Conservation (phyloP, 2,329 filamentous ascomycete genomes). For the Penicillium brasilianum region DNA sequence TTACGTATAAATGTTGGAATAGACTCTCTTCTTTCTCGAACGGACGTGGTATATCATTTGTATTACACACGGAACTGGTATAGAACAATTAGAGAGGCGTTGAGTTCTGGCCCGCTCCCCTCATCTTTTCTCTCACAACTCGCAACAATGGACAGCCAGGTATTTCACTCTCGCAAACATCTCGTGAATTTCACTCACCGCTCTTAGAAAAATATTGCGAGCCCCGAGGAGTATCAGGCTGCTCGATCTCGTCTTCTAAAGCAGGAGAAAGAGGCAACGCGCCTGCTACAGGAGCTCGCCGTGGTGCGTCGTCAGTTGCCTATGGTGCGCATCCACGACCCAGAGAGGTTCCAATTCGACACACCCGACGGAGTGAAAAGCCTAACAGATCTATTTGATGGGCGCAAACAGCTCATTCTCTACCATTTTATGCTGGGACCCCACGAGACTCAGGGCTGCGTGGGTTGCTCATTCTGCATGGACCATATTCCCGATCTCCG, state of each 20-base stretch:
- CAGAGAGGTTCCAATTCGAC: conserved; percentile 44
- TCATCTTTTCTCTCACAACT: not conserved
- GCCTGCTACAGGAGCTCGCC: conserved; percentile 30
- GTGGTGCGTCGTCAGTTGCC: conserved; percentile 45
- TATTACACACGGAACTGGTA: not conserved
- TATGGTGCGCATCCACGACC: conserved; percentile 47
- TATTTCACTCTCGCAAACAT: not conserved
- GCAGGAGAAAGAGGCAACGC: conserved; percentile 23
- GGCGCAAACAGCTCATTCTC: conserved; percentile 39
- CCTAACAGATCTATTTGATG: conserved; percentile 34
- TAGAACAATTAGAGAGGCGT: not conserved
- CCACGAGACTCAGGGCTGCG: conserved; percentile 42
- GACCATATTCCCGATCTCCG: conserved; percentile 47
- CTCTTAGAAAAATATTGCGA: conserved; percentile 29
- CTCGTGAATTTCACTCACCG: not conserved
- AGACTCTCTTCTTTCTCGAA: not conserved
- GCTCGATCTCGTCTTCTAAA: conserved; percentile 20
- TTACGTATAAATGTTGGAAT: not conserved
- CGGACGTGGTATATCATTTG: not conserved
- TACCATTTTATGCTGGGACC: conserved; percentile 57
- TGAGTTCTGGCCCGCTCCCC: not conserved
- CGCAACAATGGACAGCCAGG: not conserved
- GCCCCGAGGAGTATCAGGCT: conserved; percentile 26
- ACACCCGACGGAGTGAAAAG: conserved; percentile 28
- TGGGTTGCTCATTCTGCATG: conserved; percentile 47